phyloP scores from a whole-genome alignment of 176 grass and related monocot genomes.

The Hordeum marinum region DNA sequence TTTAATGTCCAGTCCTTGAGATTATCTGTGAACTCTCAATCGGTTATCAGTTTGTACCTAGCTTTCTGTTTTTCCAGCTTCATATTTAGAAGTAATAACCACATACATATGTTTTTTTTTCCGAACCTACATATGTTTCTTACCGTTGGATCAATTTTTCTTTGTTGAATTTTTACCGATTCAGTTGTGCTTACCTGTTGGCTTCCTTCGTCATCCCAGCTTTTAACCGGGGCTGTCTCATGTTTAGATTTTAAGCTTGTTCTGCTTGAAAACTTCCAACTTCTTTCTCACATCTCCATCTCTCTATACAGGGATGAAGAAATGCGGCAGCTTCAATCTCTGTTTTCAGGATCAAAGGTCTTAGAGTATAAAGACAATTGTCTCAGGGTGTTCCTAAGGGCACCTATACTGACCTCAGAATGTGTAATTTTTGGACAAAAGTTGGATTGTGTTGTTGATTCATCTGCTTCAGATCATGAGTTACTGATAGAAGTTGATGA shows the following conservation, averaged over 20 bases:
- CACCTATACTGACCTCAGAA: constrained; percentile 38
- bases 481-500: constrained; percentile 70
- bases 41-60: not conserved
- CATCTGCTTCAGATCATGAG: constrained; percentile 66
- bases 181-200: not conserved
- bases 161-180: not conserved
- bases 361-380: constrained; percentile 63
- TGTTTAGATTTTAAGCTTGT: constrained; percentile 12
- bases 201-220: not conserved
- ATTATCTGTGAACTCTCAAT: not conserved
- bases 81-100: not conserved
- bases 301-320: constrained; percentile 46
- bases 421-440: constrained; percentile 48
- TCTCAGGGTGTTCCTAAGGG: constrained; percentile 50
- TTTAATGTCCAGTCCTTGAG: not conserved
- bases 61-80: not conserved
- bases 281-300: constrained; percentile 19
- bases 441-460: constrained; percentile 47
- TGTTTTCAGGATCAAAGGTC: constrained; percentile 61
- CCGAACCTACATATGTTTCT: not conserved
- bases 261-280: not conserved
- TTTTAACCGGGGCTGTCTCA: not conserved
- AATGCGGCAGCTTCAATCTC: constrained; percentile 37
- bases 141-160: not conserved
- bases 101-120: not conserved